Evolutionary conservation across 371 early-diverging fungal genomes (phyloP), one percentile per base, ranked within the genome.

Genomic region (Zychaea mexicana): DNA sequence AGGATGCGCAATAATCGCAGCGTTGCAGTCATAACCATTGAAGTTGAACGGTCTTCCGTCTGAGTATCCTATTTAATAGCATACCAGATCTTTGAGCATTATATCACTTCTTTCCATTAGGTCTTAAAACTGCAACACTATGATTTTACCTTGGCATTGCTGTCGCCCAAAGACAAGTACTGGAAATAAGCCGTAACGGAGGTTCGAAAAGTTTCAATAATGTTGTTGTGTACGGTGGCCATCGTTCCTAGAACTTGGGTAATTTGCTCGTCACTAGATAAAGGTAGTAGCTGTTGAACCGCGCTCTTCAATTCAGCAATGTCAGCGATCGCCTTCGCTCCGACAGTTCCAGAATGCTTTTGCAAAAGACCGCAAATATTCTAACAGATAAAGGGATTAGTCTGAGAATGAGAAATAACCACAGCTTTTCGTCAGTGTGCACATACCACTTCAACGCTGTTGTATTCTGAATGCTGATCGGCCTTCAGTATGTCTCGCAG

Each of bases 1-100:
- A 93, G 77, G 4, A 91, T 77, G 15, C 87, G 80, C 24, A 92
- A 59, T 1, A 94, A 57, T 8, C 92, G 82, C 21, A 92, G 64
- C 0, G 90, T 84, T 15, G 89, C 85, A 1, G 87, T 87, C n/a
- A 83, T 81, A 7, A 78, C 62, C 68, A 69, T 74, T 8, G 82
- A 81, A 7, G 81, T 71, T 10, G 58, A 64, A 15, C 39, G 19
- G 15, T 64, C 32, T 27, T 28, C 39, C 6, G 15, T 64, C 45
- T n/a, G 49, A 27, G 2, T 31, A 22, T 1, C n/a, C 38, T 57
- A 22, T 9, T 7, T 28, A 53, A 21, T 24, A n/a, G n/a, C n/a
- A n/a, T n/a, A n/a, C 31, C 6, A 12, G 22, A 61, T 12, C 21
- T 2, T 21, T 17, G 46, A 2, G n/a, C n/a, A n/a, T n/a, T n/a